Base-by-base conservation (phyloP, 2,329 filamentous ascomycete genomes). In the Mariannaea elegans region DNA sequence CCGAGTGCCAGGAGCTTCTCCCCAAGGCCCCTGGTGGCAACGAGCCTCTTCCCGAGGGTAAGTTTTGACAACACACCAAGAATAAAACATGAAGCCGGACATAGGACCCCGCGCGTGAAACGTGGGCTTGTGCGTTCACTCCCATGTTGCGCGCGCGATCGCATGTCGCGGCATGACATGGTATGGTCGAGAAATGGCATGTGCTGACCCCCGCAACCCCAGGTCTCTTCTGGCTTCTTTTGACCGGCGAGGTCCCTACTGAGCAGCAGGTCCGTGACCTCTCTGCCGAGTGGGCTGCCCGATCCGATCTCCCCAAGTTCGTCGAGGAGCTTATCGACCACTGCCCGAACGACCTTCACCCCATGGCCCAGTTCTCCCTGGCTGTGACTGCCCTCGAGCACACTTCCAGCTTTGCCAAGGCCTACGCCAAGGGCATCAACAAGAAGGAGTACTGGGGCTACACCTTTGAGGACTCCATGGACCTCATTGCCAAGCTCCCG, bases 361-460 rank as follows among this genome's bases (percentile, higher is more conserved):
- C 95, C 80, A 99, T 99, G 95, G 94, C 95, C 65, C 95, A 99
- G 85, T 96, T 99, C 87, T 98, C 95, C 61, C 85, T 99, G 75
- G 95, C 95, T 75, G 93, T 99, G 74, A 97, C 91, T 72, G 95
- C 95, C 76, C 94, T 99, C 76, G 95, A 99, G 89, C 94, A 97
- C 82, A 94, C 96, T 80, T 98, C 95, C 65, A 88, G 92, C 68
- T 99, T 99, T 82, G 90, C 95, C 80, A 97, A 97, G 87, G 95
- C 95, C 74, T 99, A 99, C 78, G 94, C 94, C 76, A 97, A 96
- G 88, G 95, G 95, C 77, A 92, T 99, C 77, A 95, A 94, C 89
- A 99, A 99, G 92, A 92, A 94, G 82, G 93, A 98, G 73, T 99
- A 99, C 92, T 99, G 95, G 95, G 89, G 90, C 81, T 94, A 98